Percentiles rank a stretch among this genome's conserved stretches.
Evolutionary conservation across 1,139 yeast species (phyloP).

Genomic region (Hansenula anomala): DNA sequence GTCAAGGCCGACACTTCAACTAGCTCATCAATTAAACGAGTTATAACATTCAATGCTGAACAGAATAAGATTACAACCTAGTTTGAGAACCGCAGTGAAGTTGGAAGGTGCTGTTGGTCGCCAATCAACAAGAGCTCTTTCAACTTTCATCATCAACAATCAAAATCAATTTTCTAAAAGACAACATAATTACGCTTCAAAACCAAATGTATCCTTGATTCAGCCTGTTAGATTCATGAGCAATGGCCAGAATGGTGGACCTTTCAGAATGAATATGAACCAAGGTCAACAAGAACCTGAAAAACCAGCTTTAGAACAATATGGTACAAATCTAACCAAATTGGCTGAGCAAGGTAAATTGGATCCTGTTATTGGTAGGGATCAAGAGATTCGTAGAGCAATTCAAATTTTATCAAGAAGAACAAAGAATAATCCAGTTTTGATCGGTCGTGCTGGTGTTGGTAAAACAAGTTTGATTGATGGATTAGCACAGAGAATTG

Average conservation of each 20-base stretch:
- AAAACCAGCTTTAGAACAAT: conserved; percentile 78
- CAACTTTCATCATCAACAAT: background rate
- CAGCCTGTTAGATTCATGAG: conserved; percentile 10
- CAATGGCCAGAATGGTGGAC: conserved; percentile 10
- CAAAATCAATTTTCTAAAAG: background rate
- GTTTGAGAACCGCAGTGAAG: background rate
- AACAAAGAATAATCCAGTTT: conserved; percentile 90
- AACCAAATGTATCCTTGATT: background rate
- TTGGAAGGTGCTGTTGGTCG: background rate
- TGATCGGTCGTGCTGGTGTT: conserved; percentile 95
- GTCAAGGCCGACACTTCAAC: too few species aligned
- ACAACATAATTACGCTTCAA: too few species aligned
- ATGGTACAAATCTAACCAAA: conserved; percentile 83
- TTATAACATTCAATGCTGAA: too few species aligned
- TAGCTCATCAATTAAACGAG: too few species aligned
- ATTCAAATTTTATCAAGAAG: conserved; percentile 88
- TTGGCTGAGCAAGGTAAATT: conserved; percentile 86
- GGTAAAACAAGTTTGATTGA: conserved; percentile 97
- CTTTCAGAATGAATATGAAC: conserved; percentile 31
- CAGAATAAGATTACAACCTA: background rate
- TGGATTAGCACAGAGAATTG: conserved; percentile 90
- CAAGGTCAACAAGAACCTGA: conserved; percentile 40
- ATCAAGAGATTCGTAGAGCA: conserved; percentile 89
- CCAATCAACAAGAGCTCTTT: background rate
- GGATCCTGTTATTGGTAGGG: conserved; percentile 96